Evolutionary conservation across 139 green algal genomes (phyloP).

Genomic region (Chlorella sp.): DNA sequence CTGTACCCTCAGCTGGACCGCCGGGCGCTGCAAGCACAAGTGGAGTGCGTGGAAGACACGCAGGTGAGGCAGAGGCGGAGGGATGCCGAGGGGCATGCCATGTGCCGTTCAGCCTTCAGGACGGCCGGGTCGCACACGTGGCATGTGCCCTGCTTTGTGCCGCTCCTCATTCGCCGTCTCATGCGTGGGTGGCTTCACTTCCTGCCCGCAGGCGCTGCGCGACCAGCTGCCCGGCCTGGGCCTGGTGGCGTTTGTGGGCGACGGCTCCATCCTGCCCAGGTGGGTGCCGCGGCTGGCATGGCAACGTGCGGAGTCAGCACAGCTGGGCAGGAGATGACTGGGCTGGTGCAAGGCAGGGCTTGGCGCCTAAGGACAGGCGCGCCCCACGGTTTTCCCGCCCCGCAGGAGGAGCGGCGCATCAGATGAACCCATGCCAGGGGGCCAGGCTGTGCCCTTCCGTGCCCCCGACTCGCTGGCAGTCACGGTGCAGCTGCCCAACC

Average conservation of each 20-base stretch:
- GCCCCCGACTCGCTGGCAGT: slow-evolving; percentile 50
- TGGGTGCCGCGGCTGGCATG: too few species aligned
- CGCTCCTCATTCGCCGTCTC: too few species aligned
- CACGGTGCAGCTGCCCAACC: slow-evolving; percentile 58
- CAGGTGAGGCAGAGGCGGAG: too few species aligned
- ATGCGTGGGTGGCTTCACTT: too few species aligned
- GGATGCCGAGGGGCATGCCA: too few species aligned
- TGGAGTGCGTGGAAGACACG: slow-evolving; percentile 64
- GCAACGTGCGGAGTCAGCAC: too few species aligned
- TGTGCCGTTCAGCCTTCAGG: too few species aligned
- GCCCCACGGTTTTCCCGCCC: neutral
- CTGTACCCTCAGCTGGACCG: slow-evolving; percentile 39
- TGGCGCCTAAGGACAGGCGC: too few species aligned
- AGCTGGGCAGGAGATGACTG: too few species aligned
- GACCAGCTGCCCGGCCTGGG: slow-evolving; percentile 44
- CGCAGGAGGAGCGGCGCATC: slow-evolving; percentile 47
- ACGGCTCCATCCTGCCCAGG: slow-evolving; percentile 70
- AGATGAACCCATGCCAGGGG: slow-evolving; percentile 53
- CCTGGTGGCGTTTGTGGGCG: slow-evolving; percentile 71
- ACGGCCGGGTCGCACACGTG: too few species aligned
- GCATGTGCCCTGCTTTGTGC: too few species aligned
- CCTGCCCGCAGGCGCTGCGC: slow-evolving; percentile 41
- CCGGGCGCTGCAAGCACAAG: slow-evolving; percentile 46
- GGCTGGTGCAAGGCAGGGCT: too few species aligned
- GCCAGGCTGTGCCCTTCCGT: slow-evolving; percentile 50